Conservation (phyloP, 371 early-diverging fungal genomes). For the Dentiscutata heterogama region DNA sequence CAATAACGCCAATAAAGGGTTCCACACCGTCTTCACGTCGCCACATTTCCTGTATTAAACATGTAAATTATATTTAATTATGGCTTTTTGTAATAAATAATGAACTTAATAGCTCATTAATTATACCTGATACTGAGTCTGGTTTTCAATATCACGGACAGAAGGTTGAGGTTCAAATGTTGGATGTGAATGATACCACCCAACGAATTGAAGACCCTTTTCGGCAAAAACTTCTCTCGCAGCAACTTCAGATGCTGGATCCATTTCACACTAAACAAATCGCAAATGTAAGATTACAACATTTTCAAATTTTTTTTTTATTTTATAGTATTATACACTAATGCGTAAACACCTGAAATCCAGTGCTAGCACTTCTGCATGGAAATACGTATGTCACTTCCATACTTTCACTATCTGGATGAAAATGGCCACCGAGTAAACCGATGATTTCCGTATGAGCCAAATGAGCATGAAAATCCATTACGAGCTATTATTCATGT, state of each 20-base stretch:
- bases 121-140: constrained; percentile 75
- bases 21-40: constrained; percentile 73
- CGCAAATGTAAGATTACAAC: constrained; percentile 45
- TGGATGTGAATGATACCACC: constrained; percentile 95
- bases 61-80: constrained; percentile 20
- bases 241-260: constrained; percentile 83
- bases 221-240: constrained; percentile 78
- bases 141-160: constrained; percentile 86
- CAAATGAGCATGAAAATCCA: constrained; percentile 91
- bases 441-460: constrained; percentile 90
- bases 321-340: neutral
- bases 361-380: constrained; percentile 75
- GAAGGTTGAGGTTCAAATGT: constrained; percentile 87
- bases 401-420: constrained; percentile 56
- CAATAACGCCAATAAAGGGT: constrained; percentile 88
- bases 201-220: constrained; percentile 81
- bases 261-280: constrained; percentile 82
- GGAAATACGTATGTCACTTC: constrained; percentile 72
- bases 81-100: constrained; percentile 15
- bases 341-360: constrained; percentile 64
- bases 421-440: constrained; percentile 79
- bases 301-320: neutral
- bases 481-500: constrained; percentile 56
- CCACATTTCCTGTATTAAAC: constrained; percentile 63
- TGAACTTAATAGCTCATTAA: neutral